Evolutionary conservation across 345 rosid species (phyloP), one percentile per base, ranked within the genome.

Genomic region (Hibiscus tridactylites): DNA sequence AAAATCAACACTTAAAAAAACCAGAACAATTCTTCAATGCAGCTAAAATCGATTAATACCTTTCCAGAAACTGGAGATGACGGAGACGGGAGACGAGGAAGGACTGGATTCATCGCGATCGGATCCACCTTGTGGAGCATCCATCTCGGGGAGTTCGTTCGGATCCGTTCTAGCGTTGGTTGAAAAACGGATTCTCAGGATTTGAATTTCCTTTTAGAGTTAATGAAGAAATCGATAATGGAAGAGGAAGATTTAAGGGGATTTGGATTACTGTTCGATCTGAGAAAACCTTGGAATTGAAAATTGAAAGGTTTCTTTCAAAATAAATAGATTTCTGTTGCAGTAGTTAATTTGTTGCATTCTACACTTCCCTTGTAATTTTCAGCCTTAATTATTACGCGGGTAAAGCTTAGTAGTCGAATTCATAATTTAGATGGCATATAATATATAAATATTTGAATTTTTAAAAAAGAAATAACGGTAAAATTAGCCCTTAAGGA

Each of bases 51-150:
- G 9, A 42, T 12, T 13, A 5, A 42, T 77, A 91, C 98, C 98
- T 91, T 83, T 87, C 98, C 98, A 94, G 86, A 90, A 94, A 83
- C 80, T 87, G 74, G 93, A 80, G 77, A 91, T 87, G 69, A 85
- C 82, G 37, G 91, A 78, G 81, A 86, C 73, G 47, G 97, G 95
- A 80, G 97, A 91, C 58, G 95, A 61, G 53, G 89, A 76, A 62
- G 86, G 81, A 79, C 71, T 75, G 56, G 92, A 74, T 72, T 85
- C 89, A 70, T 90, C 91, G 68, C 91, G 72, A 65, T 90, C 96
- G 79, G 88, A 87, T 79, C 95, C 95, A 79, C 84, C 93, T 74
- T 65, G 90, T 65, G 80, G 74, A 49, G 78, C 61, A 74, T 94
- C 98, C 98, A 93, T 93, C 68, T 70, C 53, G 54, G 61, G 53